Conservation (phyloP, 164 flowering plant genomes). For the Kalanchoe fedtschenkoi region DNA sequence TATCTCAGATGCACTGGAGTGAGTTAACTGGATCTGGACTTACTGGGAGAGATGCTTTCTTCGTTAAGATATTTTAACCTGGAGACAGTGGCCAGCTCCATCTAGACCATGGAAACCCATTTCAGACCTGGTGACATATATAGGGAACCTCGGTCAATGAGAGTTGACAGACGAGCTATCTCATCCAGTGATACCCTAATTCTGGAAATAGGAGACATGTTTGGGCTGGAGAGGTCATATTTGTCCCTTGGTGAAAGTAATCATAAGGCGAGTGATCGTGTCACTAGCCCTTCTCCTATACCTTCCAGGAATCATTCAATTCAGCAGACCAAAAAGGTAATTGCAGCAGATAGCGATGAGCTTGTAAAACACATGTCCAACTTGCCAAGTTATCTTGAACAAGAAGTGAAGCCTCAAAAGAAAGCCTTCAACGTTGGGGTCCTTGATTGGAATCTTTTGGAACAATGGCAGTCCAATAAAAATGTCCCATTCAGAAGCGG, state of each 20-base stretch:
- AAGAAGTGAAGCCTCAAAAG: constrained; percentile 33
- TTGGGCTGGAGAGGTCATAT: not conserved
- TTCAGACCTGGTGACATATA: not conserved
- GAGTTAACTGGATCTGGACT: too few species aligned
- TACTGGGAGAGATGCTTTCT: too few species aligned
- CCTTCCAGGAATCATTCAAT: constrained; percentile 21
- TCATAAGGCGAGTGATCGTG: not conserved
- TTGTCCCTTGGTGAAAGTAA: not conserved
- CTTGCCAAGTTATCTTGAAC: constrained; percentile 65
- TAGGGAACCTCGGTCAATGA: too few species aligned
- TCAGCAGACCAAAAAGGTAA: constrained; percentile 14
- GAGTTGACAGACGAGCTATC: too few species aligned
- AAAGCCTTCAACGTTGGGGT: constrained; percentile 57
- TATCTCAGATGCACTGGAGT: not conserved
- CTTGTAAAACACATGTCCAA: constrained; percentile 90
- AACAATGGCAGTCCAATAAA: not conserved
- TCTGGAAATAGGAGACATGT: too few species aligned
- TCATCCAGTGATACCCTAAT: too few species aligned
- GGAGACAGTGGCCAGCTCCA: not conserved
- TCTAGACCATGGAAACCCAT: constrained; percentile 1
- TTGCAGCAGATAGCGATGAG: constrained; percentile 40
- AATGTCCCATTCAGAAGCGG: not conserved
- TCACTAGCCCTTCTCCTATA: constrained; percentile 8
- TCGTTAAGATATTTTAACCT: not conserved
- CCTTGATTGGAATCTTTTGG: not conserved